These are phyloP conservation scores for Closterium sp. DNA, from an alignment of 139 green algal species.

Conservation along the genomic window DNA sequence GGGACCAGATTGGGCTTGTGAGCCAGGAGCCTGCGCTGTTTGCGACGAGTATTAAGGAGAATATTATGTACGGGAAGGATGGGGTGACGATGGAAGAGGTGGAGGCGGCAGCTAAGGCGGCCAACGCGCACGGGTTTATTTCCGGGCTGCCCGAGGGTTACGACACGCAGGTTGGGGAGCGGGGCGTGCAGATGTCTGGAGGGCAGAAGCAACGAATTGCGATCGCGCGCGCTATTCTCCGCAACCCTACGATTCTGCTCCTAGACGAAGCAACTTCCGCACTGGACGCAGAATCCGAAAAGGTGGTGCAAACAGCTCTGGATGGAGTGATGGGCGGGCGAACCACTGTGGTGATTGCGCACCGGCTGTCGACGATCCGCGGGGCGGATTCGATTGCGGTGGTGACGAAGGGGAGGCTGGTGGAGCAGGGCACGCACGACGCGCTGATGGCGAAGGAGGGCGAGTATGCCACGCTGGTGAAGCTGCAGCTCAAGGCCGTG, in stretches of 20 bases:
- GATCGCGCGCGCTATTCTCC: slow-evolving; percentile 78
- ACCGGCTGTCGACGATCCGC: slow-evolving; percentile 82
- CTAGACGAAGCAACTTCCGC: slow-evolving; percentile 86
- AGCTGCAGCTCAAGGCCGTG: slow-evolving; percentile 23
- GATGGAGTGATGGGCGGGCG: slow-evolving; percentile 71
- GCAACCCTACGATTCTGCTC: slow-evolving; percentile 73
- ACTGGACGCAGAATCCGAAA: slow-evolving; percentile 77
- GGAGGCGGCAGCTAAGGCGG: slow-evolving; percentile 66
- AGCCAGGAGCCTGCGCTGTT: slow-evolving; percentile 90
- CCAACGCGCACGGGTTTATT: slow-evolving; percentile 82
- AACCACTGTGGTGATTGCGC: slow-evolving; percentile 87
- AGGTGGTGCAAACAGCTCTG: slow-evolving; percentile 61
- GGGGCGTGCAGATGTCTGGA: slow-evolving; percentile 71
- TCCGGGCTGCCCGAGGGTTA: slow-evolving; percentile 45
- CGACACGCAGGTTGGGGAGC: slow-evolving; percentile 71
- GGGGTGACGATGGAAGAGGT: slow-evolving; percentile 54
- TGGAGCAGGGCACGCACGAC: slow-evolving; percentile 68
- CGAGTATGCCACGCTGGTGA: slow-evolving; percentile 32
- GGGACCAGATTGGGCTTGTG: slow-evolving; percentile 72
- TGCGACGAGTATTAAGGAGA: slow-evolving; percentile 49
- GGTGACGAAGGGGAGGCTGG: slow-evolving; percentile 39
- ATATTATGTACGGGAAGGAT: slow-evolving; percentile 54
- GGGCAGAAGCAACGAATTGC: slow-evolving; percentile 86
- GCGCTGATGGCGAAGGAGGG: slow-evolving; percentile 46
- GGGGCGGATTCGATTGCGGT: slow-evolving; percentile 82